Evolutionary conservation across 2,329 filamentous ascomycete species (phyloP), one percentile per base, ranked within the genome.

Genomic region (Colletotrichum australisinense): DNA sequence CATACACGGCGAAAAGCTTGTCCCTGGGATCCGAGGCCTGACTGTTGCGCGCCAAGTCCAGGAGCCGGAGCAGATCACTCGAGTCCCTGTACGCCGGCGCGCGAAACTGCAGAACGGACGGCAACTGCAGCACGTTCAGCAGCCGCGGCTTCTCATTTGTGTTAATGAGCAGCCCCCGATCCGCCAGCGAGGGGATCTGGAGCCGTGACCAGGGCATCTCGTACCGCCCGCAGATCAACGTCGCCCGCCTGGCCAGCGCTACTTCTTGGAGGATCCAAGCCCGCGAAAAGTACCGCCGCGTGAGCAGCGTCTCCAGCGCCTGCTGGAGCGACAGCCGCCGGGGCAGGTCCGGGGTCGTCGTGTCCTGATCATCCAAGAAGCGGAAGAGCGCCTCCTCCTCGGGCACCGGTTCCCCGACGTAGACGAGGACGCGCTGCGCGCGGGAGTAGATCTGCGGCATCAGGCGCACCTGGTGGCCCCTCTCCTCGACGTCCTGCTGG

Each of bases 241-340:
- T 53, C 0, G 66, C 66, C 11, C 9, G 52, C 24, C 52, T 57
- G 2, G 80, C 79, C 24, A 74, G 68, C 0, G 73, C 74, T 53
- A 81, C 76, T 62, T 81, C 79, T 32, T 80, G 79, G 11, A 80
- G 76, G 14, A 79, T 78, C 62, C 71, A 73, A 2, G 46, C n/a
- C 1, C 71, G 46, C 14, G 55, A 66, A 22, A 65, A 73, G 35
- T 71, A 71, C 19, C 42, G 60, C 9, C 62, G 55, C 5, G 12
- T 16, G 5, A 65, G 24, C 8, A 65, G 4, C 6, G 52, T 22
- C 24, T 42, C 32, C 52, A 65, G 30, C 16, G 19, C 22, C 52
- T 14, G 19, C 22, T 30, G 63, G 5, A 57, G 24, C 16, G 52
- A 11, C 6, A 28, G 30, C 32, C 32, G 32, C 46, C 22, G 28